Base-by-base conservation (phyloP, 1,284 basidiomycete species). In the Trametes sp. region DNA sequence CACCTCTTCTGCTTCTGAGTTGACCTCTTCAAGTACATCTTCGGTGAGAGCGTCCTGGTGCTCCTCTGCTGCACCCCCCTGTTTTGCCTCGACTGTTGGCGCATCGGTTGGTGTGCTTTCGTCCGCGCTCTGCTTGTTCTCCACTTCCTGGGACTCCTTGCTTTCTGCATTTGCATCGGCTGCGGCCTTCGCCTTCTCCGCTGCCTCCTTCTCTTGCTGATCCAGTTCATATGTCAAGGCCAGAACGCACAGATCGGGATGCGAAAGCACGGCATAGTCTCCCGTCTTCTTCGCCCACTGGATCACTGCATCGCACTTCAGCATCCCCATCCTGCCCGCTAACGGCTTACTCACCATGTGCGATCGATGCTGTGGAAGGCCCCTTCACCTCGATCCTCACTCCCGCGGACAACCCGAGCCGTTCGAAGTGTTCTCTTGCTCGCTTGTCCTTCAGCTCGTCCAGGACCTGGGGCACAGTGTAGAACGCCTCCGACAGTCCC, bases 251-350 rank as follows among this genome's bases (percentile, higher is more conserved):
- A 99, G 77, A 87, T 99, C 98, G 19, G 96, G 87, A 72, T 90
- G 85, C 10, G 96, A 98, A 33, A 99, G 84, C 49, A 97, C 97
- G 36, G 94, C 84, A 74, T 95, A 97, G 78, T 99, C 98, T 77
- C 98, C 98, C 0, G 97, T 98, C 82, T 95, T 94, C 82, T 95
- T 96, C 4, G 98, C 94, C 77, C 92, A 93, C 65, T 92, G 90
- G 54, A 93, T 93, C 10, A 97, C 98, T 94, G 70, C 45, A 59
- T 61, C 26, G 51, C 36, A 57, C 54, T 55, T 68, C 41, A 66
- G 67, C 57, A 62, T 50, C 58, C 29, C 52, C 41, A 45, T 6
- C 23, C 4, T 23, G 14, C 14, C 16, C 6, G 23, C 19, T 19
- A 4, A 6, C 14, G 14, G 0, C 2, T 16, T 29, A 77, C 86